Evolutionary conservation across 2,329 filamentous ascomycete genomes (phyloP).

Genomic region (Calonectria pseudoreteaudii): DNA sequence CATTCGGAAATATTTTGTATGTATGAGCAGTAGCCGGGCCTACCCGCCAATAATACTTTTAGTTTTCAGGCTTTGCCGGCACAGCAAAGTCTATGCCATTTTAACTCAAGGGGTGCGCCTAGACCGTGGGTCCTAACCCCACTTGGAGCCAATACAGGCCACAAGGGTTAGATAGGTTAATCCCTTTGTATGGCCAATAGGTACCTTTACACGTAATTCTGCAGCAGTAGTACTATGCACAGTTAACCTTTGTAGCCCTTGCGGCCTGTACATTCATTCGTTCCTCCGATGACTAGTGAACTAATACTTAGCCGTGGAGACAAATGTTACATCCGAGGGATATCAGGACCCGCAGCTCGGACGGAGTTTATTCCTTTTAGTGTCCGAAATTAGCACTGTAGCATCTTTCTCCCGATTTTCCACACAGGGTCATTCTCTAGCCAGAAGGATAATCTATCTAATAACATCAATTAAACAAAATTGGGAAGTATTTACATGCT

Average conservation of each 20-base stretch:
- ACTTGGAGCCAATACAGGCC: background rate
- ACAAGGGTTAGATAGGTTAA: too few relatives aligned
- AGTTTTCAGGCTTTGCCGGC: background rate
- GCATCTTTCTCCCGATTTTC: background rate
- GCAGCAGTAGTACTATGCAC: too few relatives aligned
- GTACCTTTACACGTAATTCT: too few relatives aligned
- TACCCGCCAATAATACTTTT: background rate
- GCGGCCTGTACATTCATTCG: too few relatives aligned
- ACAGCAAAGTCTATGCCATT: background rate
- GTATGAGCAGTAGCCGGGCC: background rate
- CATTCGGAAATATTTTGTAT: too few relatives aligned
- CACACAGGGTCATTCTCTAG: too few relatives aligned
- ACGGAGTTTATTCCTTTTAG: background rate
- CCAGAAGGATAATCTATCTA: too few relatives aligned
- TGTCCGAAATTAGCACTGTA: background rate
- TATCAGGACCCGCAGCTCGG: background rate
- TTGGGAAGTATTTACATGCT: too few relatives aligned
- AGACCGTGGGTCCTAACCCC: background rate
- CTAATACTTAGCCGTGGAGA: background rate
- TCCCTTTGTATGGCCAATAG: too few relatives aligned
- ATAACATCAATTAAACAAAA: too few relatives aligned
- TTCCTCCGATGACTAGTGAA: background rate
- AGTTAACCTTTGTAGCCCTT: too few relatives aligned
- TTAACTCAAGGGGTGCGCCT: background rate
- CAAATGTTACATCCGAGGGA: background rate